These are phyloP conservation scores for Pyrenophora seminiperda DNA, from an alignment of 2,329 filamentous ascomycete genomes.

Conservation along the genomic window DNA sequence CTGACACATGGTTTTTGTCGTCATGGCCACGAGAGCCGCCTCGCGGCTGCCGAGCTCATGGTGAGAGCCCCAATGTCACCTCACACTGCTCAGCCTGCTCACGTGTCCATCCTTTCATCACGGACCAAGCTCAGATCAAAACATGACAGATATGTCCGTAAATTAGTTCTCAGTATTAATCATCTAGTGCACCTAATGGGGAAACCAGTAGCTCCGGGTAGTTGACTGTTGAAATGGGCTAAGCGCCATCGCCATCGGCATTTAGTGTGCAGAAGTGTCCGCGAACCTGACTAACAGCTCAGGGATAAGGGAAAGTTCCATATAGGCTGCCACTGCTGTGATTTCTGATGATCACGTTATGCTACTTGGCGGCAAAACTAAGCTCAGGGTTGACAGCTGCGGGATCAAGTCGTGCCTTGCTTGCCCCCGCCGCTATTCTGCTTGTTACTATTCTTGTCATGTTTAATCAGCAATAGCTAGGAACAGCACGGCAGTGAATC, in stretches of 20 bases:
- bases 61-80: background rate
- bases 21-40: conserved; percentile 3
- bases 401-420: conserved; percentile 17
- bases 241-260: conserved; percentile 8
- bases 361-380: conserved; percentile 21
- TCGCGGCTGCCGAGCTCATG: conserved; percentile 5
- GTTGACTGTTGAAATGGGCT: conserved; percentile 4
- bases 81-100: conserved; percentile 6
- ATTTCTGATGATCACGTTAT: conserved; percentile 19
- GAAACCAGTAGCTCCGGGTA: conserved; percentile 22
- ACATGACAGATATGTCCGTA: conserved; percentile 25
- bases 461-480: conserved; percentile 36
- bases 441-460: conserved; percentile 34
- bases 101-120: conserved; percentile 12
- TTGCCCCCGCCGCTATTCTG: conserved; percentile 19
- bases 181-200: conserved; percentile 16
- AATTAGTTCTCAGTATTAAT: conserved; percentile 9
- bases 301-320: background rate
- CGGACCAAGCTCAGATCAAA: conserved; percentile 18
- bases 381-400: conserved; percentile 27
- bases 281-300: conserved; percentile 4
- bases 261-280: background rate
- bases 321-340: background rate
- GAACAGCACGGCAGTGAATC: conserved; percentile 23
- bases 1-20: conserved; percentile 9